Conservation (phyloP, 169 alveolate species). For the Eimeria necatrix region DNA sequence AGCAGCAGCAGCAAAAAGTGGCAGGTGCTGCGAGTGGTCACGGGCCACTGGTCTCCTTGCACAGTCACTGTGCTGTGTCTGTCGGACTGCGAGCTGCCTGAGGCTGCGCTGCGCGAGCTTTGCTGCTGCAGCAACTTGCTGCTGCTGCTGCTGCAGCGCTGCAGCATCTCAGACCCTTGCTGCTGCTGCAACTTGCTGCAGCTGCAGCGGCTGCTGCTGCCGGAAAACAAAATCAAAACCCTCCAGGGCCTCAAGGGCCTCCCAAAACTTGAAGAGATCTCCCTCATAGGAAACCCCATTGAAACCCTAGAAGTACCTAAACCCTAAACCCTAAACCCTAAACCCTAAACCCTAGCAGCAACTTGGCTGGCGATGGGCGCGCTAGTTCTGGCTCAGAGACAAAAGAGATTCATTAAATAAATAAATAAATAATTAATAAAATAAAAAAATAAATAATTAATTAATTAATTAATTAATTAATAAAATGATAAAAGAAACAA, state of each 20-base stretch:
- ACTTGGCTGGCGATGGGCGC: too few relatives aligned
- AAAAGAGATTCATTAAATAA: too few relatives aligned
- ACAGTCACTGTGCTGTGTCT: not conserved
- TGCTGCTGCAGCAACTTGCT: not conserved
- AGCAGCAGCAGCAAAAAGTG: not conserved
- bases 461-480: too few relatives aligned
- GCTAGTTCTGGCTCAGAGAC: too few relatives aligned
- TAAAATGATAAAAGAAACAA: too few relatives aligned
- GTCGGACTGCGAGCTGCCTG: not conserved
- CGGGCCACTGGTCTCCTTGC: constrained; percentile 15
- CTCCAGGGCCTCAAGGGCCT: not conserved
- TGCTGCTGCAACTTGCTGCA: not conserved
- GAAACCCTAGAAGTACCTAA: not conserved
- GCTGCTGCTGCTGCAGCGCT: not conserved
- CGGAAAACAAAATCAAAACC: not conserved
- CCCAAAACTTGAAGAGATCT: not conserved
- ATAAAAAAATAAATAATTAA: too few relatives aligned
- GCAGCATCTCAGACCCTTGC: not conserved
- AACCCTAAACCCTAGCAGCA: too few relatives aligned
- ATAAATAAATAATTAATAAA: too few relatives aligned
- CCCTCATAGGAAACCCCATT: not conserved
- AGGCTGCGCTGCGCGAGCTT: not conserved
- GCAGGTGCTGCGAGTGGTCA: not conserved
- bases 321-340: too few relatives aligned
- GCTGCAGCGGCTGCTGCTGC: not conserved